Base-by-base conservation (phyloP, 75 land plant species). In the Chamaecyparis obtusa region DNA sequence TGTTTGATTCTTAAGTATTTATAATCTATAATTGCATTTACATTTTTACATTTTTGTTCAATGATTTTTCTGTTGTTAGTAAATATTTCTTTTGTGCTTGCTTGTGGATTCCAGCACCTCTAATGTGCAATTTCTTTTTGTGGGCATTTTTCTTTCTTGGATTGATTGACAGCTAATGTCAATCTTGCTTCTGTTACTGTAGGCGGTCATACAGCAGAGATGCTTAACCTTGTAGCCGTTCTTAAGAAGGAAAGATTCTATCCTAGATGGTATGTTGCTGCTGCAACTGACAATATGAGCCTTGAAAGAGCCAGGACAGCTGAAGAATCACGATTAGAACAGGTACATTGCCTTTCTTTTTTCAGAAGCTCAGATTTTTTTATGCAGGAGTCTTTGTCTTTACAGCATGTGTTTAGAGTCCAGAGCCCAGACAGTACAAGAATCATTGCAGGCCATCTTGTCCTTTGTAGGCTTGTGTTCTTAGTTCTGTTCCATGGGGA, bases 131-230 rank as follows among this genome's bases (percentile, higher is more conserved):
- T 81, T 43, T 32, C 24, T 0, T 51, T 51, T 81, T 43, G n/a
- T 43, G 51, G 83, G 49, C 30, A 44, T 81, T 81, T 11, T 44
- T 9, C 51, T 24, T 81, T 81, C 48, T n/a, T 46, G 30, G 46
- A 46, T 32, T 37, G 13, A 27, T 44, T 24, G 48, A 27, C 33
- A 46, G 49, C 51, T 81, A 81, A 44, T 27, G 49, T 30, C 51
- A n/a, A 14, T 81, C 48, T 5, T 81, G 51, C 51, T 3, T 81
- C 13, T 81, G 32, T 30, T 46, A 39, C 81, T 27, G 30, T 87
- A 98, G 99, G 99, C 1, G 99, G 99, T 19, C 99, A 98, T 84
- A 98, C 99, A 35, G 98, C 99, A 37, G 99, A 98, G 88, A 98
- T 98, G 95, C 80, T 98, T 24, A 96, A 94, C 89, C 86, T 98